Base-by-base conservation (phyloP, 1,284 basidiomycete genomes). In the Fomitopsis pinicola region DNA sequence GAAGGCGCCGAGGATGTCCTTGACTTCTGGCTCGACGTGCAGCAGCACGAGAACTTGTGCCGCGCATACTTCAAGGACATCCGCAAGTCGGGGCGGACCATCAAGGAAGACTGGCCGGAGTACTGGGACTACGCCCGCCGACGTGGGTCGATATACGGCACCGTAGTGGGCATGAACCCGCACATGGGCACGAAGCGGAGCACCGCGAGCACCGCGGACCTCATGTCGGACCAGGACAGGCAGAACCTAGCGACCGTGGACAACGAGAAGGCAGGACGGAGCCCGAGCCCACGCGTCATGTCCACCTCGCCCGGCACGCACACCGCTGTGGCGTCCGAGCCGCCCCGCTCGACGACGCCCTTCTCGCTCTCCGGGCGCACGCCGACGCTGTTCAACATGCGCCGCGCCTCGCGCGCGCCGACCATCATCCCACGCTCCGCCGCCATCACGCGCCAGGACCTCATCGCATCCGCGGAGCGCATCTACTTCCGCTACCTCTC, bases 21-120 rank as follows among this genome's bases (percentile, higher is more conserved):
- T 56, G 97, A 98, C 76, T 99, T 99, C 70, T 99, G 96, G 96
- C 86, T 99, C 38, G 97, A 99, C 72, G 97, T 98, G 2, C 95
- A 98, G 71, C 97, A 98, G 78, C 97, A 99, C 74, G 97, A 98
- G 78, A 98, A 98, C 73, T 86, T 99, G 48, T 99, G 96, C 77
- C 86, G 95, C 62, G 97, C 96, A 7, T 98, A 98, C 77, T 98
- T 99, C 85, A 97, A 98, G 81, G 97, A 98, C 74, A 84, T 99
- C 63, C 89, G 93, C 71, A 95, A 96, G 77, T 95, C 94, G 1
- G 95, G 96, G 8, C 86, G 92, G 42, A 87, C 89, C 9, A 91
- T 98, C 69, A 89, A 90, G 73, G 93, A 97, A 22, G 97, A 98
- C 73, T 99, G 96, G 96, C 97, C 97, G 5, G 92, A 96, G 73